Base-by-base conservation (phyloP, 208 protist genomes). In the Leishmania tarentolae region DNA sequence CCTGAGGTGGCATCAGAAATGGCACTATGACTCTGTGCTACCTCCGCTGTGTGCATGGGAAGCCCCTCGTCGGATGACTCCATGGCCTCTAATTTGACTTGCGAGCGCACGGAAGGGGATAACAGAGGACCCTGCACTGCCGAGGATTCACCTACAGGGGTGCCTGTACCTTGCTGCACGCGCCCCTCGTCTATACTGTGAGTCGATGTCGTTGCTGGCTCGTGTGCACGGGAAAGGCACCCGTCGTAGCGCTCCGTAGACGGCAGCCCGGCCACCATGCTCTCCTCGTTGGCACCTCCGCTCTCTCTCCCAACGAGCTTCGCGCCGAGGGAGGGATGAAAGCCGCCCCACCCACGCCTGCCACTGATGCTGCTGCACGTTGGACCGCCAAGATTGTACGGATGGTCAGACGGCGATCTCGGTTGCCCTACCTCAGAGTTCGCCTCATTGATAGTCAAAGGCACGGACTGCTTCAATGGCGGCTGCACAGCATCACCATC, bases 381-480 rank as follows among this genome's bases (percentile, higher is more conserved):
- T 42, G 24, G 72, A 15, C 52, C 50, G 50, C 15, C 40, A 76
- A 76, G 15, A 61, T 56, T 46, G 72, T 76, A 76, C 4, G 50
- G 72, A 50, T 76, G 72, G 13, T 2, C 72, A 37, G 50, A 61
- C 17, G 72, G 46, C 72, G 72, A 61, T 76, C 50, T 13, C 50
- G 28, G 50, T 50, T 11, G 31, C 72, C 7, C 46, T 42, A 44
- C 46, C 52, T 57, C 72, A 46, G 19, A n/a, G 1, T 21, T 42
- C 13, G 4, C 19, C 31, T 76, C 50, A n/a, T 57, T 35, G 50
- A 61, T 31, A 37, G 8, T 35, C 8, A 76, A 40, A 19, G 72
- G 2, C 28, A 13, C n/a, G 2, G 46, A 44, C 35, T n/a, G 35
- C 72, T 35, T 50, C 72, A 11, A 17, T 61, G 35, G 72, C 72